These are phyloP conservation scores for Amaranthus tricolor DNA, from an alignment of 179 eudicot species.

Conservation along the genomic window DNA sequence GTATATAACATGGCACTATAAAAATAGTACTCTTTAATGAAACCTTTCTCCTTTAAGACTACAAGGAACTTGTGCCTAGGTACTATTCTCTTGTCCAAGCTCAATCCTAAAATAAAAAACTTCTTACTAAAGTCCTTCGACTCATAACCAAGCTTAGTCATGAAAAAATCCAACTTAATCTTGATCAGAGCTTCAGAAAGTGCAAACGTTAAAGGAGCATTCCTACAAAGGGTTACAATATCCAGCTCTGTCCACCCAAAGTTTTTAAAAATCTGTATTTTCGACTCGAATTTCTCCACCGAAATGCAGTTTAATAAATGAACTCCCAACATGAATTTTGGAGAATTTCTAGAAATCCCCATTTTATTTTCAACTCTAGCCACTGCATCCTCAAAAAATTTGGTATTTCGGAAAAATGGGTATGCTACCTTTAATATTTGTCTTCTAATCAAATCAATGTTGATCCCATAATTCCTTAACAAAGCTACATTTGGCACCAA, in stretches of 20 bases:
- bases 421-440: not conserved
- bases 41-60: constrained; percentile 19
- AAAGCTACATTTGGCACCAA: constrained; percentile 23
- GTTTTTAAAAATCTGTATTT: constrained; percentile 23
- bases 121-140: constrained; percentile 9
- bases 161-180: constrained; percentile 23
- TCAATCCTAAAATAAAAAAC: constrained; percentile 5
- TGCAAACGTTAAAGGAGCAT: constrained; percentile 11
- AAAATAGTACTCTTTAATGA: not conserved
- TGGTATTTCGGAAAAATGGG: not conserved
- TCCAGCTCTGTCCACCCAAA: constrained; percentile 39
- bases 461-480: constrained; percentile 20
- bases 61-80: constrained; percentile 25
- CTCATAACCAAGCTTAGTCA: constrained; percentile 29
- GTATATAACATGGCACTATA: not conserved
- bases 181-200: constrained; percentile 16
- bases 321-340: constrained; percentile 23
- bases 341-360: constrained; percentile 25
- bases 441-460: constrained; percentile 14
- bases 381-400: not conserved
- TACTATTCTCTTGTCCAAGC: constrained; percentile 32
- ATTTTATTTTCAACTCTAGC: constrained; percentile 25
- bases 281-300: constrained; percentile 11
- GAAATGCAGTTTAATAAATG: not conserved
- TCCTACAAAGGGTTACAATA: constrained; percentile 8